A percentile compares a stretch with the other conserved stretches of the same genome.
These are phyloP conservation scores for Cupressus sempervirens DNA, from an alignment of 75 land plant species.

Conservation along the genomic window DNA sequence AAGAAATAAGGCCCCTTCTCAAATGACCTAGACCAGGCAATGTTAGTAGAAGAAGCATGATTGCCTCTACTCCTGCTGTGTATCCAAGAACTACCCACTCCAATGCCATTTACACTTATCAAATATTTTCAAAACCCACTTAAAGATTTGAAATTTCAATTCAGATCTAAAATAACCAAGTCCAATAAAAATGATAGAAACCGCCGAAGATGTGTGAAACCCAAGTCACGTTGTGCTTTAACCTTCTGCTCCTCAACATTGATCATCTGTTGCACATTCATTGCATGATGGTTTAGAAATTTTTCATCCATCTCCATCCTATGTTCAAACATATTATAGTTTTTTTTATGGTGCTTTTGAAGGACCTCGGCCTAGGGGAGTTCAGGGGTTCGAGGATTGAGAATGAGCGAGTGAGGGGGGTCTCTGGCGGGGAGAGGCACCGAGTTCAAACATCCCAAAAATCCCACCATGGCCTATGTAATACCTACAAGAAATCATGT, in stretches of 20 bases:
- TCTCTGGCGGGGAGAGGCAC: too few species aligned
- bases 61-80: slow-evolving; percentile 78
- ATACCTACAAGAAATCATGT: slow-evolving; percentile 38
- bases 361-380: too few species aligned
- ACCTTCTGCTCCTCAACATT: slow-evolving; percentile 15
- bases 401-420: too few species aligned
- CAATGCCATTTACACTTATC: slow-evolving; percentile 50
- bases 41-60: slow-evolving; percentile 74
- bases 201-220: background rate
- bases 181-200: background rate
- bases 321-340: slow-evolving; percentile 8
- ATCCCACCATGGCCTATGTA: slow-evolving; percentile 25
- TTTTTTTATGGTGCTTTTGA: slow-evolving; percentile 4
- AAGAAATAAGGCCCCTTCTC: slow-evolving; percentile 72
- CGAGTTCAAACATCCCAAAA: too few species aligned
- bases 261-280: slow-evolving; percentile 15
- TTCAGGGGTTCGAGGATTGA: too few species aligned
- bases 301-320: slow-evolving; percentile 18
- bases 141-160: background rate
- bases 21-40: slow-evolving; percentile 72
- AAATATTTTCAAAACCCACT: background rate
- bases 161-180: background rate
- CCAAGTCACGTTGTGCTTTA: slow-evolving; percentile 1
- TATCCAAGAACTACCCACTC: slow-evolving; percentile 84
- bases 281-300: slow-evolving; percentile 14